Conservation (phyloP, 2,329 filamentous ascomycete genomes). For the Fusarium sp. region DNA sequence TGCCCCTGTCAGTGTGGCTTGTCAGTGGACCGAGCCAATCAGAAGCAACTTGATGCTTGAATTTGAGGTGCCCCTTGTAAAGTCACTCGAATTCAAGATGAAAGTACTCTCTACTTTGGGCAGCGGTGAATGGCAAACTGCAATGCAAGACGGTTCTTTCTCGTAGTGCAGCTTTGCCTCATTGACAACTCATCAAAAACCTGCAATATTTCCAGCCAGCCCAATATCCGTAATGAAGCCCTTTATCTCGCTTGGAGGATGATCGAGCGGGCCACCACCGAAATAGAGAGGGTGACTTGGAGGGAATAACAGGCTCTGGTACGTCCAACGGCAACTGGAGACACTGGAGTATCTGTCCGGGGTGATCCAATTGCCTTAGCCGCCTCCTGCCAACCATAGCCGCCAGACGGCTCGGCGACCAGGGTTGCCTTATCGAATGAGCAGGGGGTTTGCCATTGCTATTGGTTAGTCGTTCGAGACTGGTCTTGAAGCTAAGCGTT, state of each 20-base stretch:
- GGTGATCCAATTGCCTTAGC: conserved; percentile 42
- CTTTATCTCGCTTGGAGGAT: conserved; percentile 25
- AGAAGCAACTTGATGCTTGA: conserved; percentile 18
- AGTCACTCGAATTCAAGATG: conserved; percentile 46
- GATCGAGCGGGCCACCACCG: conserved; percentile 25
- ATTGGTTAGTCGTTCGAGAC: conserved; percentile 51
- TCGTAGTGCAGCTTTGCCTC: conserved; percentile 41
- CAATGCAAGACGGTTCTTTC: conserved; percentile 19
- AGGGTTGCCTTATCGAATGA: conserved; percentile 43
- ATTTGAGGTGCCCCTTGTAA: conserved; percentile 41
- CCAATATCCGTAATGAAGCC: conserved; percentile 11
- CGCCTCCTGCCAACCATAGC: conserved; percentile 51
- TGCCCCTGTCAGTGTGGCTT: conserved; percentile 41
- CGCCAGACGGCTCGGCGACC: conserved; percentile 49
- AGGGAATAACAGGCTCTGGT: conserved; percentile 25
- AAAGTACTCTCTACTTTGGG: conserved; percentile 48
- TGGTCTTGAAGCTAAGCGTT: conserved; percentile 43
- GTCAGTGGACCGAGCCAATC: conserved; percentile 39
- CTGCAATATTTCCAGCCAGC: conserved; percentile 42
- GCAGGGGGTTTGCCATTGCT: conserved; percentile 48
- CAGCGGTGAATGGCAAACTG: conserved; percentile 39
- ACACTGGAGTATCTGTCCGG: conserved; percentile 17
- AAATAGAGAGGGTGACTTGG: not conserved
- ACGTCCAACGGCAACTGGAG: conserved; percentile 28
- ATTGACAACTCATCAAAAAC: conserved; percentile 47